Base-by-base conservation (phyloP, 2,329 filamentous ascomycete genomes). In the Claviceps digitariae region DNA sequence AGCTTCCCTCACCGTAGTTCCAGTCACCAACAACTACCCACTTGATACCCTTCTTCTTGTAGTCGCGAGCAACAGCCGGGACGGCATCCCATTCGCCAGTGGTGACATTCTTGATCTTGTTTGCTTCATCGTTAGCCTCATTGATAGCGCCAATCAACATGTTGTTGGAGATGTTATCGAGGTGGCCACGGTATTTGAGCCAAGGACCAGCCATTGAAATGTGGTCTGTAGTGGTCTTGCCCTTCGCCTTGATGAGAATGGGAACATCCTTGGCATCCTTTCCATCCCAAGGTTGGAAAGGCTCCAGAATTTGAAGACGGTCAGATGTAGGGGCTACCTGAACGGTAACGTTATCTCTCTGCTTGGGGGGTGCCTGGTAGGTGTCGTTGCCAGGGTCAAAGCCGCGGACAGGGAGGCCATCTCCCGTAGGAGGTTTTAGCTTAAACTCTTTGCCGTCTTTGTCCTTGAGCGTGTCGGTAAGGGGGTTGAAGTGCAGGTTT, bases 121-220 rank as follows among this genome's bases (percentile, higher is more conserved):
- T 98, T 65, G 90, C 90, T 78, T 97, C 89, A 56, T 85, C 89
- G 74, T 97, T 98, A 67, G 87, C 90, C 65, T 86, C 84, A 76
- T 96, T 98, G 75, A 90, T 88, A 66, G 93, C 93, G 76, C 91
- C 91, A 64, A 97, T 96, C 71, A 97, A 75, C 89, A 96, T 95
- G 82, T 97, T 97, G 84, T 97, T 96, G 69, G 90, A 96, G 76
- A 97, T 96, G 82, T 97, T 97, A 82, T 96, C 91, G 66, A 97
- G 80, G 70, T 97, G 91, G 58, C 91, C 91, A 81, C 91, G 89
- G 82, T 96, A 97, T 81, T 96, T 96, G 71, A 97, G 78, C 90
- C 90, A 95, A 57, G 90, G 90, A 61, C 90, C 90, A 61, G 90
- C 90, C 88, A 95, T 94, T 57, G 90, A 95, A 74, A 95, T 95